Evolutionary conservation across 352 stramenopile species (phyloP), one percentile per base, ranked within the genome.

Genomic region (Globisporangium echinulatum): DNA sequence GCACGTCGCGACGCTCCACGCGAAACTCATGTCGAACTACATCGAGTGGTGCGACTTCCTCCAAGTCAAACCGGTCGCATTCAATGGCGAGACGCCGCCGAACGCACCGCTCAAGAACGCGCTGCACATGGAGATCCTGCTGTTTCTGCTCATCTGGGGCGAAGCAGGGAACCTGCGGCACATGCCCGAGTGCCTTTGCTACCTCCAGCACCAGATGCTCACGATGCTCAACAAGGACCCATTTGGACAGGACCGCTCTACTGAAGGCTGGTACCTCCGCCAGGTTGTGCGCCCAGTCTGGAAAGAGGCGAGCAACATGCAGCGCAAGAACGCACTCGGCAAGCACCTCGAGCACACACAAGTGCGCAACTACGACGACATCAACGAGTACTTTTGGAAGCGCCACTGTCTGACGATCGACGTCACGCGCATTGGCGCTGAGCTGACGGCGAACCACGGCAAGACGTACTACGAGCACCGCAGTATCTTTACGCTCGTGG

Each of bases 91-190:
- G n/a, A 54, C 64, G 4, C 69, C 82, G 40, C 74, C 76, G 15
- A 71, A 6, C 6, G 39, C 6, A 10, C 39, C 81, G 49, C 66
- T 87, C 25, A 84, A 81, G 70, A 81, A 81, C 61, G 62, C 71
- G 42, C 42, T 86, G 52, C 77, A 90, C 55, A 88, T 90, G 89
- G 94, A 99, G 66, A 79, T 99, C 50, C 90, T 98, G 52, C 75
- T 99, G 13, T 98, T 92, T 65, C 82, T 99, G 51, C 90, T 96
- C 63, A 87, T 99, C 38, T 99, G 96, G 96, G 95, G 96, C n/a
- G 96, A 99, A 72, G 85, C 81, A 8, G 92, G 74, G 44, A 99
- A 99, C 71, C 67, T 98, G 43, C 73, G 94, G 7, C 94, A 98
- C 70, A 97, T 98, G 91, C 92, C 96, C 1, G 96, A 99, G 70